phyloP scores from a whole-genome alignment of 1,139 yeast species.

The Oligophagozyma castellii region DNA sequence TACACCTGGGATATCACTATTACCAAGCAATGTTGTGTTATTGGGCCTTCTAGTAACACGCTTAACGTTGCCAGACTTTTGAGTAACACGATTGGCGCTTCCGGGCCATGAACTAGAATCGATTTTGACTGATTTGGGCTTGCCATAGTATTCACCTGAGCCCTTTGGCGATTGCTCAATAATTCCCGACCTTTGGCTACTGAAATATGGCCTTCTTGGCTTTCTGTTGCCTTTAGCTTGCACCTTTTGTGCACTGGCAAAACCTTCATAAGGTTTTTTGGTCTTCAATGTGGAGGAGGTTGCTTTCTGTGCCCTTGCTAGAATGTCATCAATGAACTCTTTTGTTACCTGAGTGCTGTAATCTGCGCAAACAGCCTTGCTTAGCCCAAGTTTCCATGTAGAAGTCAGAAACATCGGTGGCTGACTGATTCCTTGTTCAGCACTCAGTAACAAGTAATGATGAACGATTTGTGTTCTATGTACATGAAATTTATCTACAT shows the following conservation, averaged over 20 bases:
- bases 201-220: slow-evolving; percentile 1
- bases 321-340: slow-evolving; percentile 14
- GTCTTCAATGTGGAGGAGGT: slow-evolving; percentile 7
- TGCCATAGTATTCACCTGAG: no score
- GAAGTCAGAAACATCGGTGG: neutral
- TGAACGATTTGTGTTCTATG: no score
- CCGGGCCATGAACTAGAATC: slow-evolving; percentile 1
- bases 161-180: no score
- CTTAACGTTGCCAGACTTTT: neutral
- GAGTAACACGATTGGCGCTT: neutral
- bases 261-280: neutral
- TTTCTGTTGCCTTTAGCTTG: slow-evolving; percentile 2
- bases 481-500: no score
- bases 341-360: slow-evolving; percentile 14
- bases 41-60: neutral
- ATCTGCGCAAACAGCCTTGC: neutral
- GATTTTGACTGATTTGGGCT: slow-evolving; percentile 1
- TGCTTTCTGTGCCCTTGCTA: slow-evolving; percentile 15
- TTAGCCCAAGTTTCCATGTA: no score
- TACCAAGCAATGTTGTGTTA: neutral
- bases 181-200: slow-evolving; percentile 1
- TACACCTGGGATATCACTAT: neutral
- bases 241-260: slow-evolving; percentile 1
- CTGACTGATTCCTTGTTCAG: no score
- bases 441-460: no score